Conservation (phyloP, 306 rosid species). For the Canavalia ensiformis region DNA sequence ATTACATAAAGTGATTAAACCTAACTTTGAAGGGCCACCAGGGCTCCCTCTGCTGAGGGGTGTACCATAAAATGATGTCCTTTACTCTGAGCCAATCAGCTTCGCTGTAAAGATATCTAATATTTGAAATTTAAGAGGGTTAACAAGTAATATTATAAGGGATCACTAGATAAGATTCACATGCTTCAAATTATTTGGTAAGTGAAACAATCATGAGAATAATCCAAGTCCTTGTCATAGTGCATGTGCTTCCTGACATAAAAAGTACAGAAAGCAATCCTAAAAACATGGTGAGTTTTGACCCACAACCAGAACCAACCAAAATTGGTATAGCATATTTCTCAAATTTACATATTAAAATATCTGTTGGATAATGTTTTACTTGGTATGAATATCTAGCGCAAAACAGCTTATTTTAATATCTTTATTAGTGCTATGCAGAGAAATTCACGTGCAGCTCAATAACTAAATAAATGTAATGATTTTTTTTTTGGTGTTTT, state of each 20-base stretch:
- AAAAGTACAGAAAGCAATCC: not conserved
- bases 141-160: not conserved
- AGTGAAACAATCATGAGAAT: not conserved
- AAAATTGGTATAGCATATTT: not conserved
- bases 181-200: conserved; percentile 20
- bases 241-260: not conserved
- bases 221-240: not conserved
- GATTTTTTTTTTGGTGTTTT: not conserved
- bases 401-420: too few relatives aligned
- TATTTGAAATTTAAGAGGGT: not conserved
- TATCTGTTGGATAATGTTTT: not conserved
- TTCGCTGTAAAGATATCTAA: conserved; percentile 19
- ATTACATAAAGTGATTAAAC: not conserved
- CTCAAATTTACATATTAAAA: not conserved
- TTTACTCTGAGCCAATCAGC: not conserved
- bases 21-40: not conserved
- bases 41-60: not conserved
- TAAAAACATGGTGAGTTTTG: not conserved
- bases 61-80: not conserved
- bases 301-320: not conserved
- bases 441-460: not conserved
- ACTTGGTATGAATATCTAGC: not conserved
- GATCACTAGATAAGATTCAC: conserved; percentile 1
- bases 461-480: not conserved
- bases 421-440: not conserved